phyloP scores from a whole-genome alignment of 2,329 filamentous ascomycete genomes.

The Corinectria fuckeliana region DNA sequence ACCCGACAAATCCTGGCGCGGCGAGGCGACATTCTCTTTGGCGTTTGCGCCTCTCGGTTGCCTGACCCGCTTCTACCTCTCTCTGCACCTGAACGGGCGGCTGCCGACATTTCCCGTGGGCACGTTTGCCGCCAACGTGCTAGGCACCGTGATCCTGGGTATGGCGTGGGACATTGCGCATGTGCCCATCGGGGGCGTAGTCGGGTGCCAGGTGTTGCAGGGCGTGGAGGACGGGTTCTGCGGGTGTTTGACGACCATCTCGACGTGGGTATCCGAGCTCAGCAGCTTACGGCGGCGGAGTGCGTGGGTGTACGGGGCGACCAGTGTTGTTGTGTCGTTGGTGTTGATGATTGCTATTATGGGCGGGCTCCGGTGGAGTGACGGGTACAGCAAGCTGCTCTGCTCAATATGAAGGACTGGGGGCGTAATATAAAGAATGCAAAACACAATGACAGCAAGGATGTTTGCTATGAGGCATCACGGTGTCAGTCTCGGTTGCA shows the following conservation, averaged over 20 bases:
- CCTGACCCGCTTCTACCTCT: constrained; percentile 75
- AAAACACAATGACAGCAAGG: not conserved
- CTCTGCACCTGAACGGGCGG: constrained; percentile 72
- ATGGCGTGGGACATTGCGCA: constrained; percentile 83
- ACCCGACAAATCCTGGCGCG: constrained; percentile 77
- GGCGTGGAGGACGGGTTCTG: constrained; percentile 73
- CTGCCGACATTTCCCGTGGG: constrained; percentile 78
- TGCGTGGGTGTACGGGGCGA: constrained; percentile 71
- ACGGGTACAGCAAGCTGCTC: constrained; percentile 53
- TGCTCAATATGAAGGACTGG: constrained; percentile 19
- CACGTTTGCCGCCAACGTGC: constrained; percentile 82
- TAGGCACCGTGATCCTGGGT: constrained; percentile 76
- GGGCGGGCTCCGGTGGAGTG: constrained; percentile 76
- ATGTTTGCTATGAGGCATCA: not conserved
- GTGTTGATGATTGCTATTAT: constrained; percentile 71
- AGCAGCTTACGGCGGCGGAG: constrained; percentile 57
- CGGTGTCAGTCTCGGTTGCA: not conserved
- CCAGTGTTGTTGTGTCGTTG: constrained; percentile 66
- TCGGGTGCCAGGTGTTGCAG: constrained; percentile 73
- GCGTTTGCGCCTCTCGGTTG: constrained; percentile 86
- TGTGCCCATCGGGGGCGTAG: constrained; percentile 58
- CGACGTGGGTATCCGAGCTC: constrained; percentile 70
- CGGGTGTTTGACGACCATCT: constrained; percentile 70
- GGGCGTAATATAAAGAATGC: not conserved
- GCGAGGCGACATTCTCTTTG: constrained; percentile 75